Conservation (phyloP, 495 filamentous ascomycete genomes). For the Cryomyces minteri region DNA sequence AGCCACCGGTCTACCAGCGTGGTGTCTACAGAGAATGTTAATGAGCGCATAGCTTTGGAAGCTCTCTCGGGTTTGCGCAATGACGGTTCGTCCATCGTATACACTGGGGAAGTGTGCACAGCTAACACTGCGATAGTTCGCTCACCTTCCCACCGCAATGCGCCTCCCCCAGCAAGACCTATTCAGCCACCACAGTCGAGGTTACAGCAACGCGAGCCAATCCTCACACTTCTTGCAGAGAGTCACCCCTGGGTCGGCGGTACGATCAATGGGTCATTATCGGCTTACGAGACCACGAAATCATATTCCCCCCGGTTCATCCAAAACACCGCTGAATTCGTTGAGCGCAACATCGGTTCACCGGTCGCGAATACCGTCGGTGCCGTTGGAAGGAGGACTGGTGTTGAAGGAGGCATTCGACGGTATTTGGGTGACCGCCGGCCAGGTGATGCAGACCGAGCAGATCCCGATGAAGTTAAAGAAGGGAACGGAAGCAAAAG, state of each 20-base stretch:
- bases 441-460: slow-evolving; percentile 21
- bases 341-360: slow-evolving; percentile 63
- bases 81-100: slow-evolving; percentile 37
- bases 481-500: slow-evolving; percentile 40
- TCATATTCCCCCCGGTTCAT: slow-evolving; percentile 71
- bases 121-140: slow-evolving; percentile 27
- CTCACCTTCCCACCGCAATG: slow-evolving; percentile 20
- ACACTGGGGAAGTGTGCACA: not conserved
- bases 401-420: slow-evolving; percentile 63
- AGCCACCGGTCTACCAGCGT: slow-evolving; percentile 8
- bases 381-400: slow-evolving; percentile 62
- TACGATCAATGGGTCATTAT: slow-evolving; percentile 62
- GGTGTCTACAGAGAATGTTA: slow-evolving; percentile 65
- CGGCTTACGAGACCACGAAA: slow-evolving; percentile 67
- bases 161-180: slow-evolving; percentile 10
- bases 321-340: slow-evolving; percentile 58
- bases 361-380: slow-evolving; percentile 69
- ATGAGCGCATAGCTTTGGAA: slow-evolving; percentile 65
- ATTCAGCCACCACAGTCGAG: slow-evolving; percentile 6
- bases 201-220: slow-evolving; percentile 39
- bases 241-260: slow-evolving; percentile 62
- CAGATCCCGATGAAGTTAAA: slow-evolving; percentile 19
- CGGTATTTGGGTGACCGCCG: slow-evolving; percentile 46
- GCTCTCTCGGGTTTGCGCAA: slow-evolving; percentile 62
- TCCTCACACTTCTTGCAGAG: slow-evolving; percentile 62